Evolutionary conservation across 257 asterid genomes (phyloP).

Genomic region (Solanum rostratum): DNA sequence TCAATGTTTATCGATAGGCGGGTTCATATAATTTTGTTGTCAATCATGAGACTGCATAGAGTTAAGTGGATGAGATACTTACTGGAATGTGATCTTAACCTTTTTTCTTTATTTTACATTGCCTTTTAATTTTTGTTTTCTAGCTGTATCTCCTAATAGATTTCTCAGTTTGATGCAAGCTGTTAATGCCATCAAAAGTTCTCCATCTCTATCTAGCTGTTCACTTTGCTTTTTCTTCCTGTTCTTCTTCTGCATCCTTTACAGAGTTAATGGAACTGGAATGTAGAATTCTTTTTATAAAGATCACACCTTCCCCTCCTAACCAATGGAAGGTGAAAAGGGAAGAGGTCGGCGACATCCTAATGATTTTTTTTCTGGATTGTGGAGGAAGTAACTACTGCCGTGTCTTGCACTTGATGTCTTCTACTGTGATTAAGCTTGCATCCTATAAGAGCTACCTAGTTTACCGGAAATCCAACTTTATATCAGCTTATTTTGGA

Average conservation of each 20-base stretch:
- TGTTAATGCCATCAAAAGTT: not conserved
- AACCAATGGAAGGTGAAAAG: not conserved
- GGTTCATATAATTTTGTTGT: not conserved
- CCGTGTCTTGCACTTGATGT: not conserved
- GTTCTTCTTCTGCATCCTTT: not conserved
- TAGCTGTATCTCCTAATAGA: not conserved
- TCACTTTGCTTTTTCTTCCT: not conserved
- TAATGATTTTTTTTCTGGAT: not conserved
- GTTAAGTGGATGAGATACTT: not conserved
- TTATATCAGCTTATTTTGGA: not conserved
- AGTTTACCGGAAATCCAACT: not conserved
- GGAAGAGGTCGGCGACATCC: not conserved
- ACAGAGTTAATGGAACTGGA: not conserved
- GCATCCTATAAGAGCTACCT: not conserved
- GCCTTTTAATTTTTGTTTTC: not conserved
- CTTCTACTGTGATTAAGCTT: not conserved
- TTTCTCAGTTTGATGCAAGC: not conserved
- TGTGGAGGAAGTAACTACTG: not conserved
- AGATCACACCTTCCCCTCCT: not conserved
- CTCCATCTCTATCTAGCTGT: not conserved
- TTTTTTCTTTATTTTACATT: not conserved
- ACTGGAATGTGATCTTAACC: not conserved
- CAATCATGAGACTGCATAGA: not conserved
- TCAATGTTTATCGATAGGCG: not conserved
- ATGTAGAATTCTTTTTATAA: not conserved